Conservation (phyloP, 2,329 filamentous ascomycete genomes). For the Canariomyces notabilis region DNA sequence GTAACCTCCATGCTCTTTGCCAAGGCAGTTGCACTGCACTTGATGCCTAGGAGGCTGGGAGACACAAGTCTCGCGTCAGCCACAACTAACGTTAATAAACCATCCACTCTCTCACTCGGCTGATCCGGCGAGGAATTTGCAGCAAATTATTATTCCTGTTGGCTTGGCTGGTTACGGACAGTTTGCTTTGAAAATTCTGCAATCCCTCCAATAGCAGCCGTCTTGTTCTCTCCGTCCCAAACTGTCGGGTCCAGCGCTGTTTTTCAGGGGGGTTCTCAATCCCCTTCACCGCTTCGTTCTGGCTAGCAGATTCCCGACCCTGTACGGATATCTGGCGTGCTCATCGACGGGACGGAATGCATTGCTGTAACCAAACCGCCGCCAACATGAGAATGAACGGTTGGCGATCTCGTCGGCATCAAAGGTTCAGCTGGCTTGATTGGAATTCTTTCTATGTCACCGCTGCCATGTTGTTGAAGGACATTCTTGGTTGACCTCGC, state of each 20-base stretch:
- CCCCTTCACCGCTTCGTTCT: slow-evolving; percentile 7
- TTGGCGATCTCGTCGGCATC: too few relatives aligned
- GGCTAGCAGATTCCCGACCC: background rate
- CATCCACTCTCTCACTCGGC: too few relatives aligned
- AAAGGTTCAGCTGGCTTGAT: background rate
- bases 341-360: too few relatives aligned
- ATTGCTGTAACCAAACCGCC: too few relatives aligned
- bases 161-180: background rate
- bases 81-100: too few relatives aligned
- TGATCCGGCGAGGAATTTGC: too few relatives aligned
- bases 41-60: too few relatives aligned
- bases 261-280: slow-evolving; percentile 7
- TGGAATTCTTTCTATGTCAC: background rate
- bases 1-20: too few relatives aligned
- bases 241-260: slow-evolving; percentile 20
- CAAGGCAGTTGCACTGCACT: too few relatives aligned
- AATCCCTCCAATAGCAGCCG: slow-evolving; percentile 2
- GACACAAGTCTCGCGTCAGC: too few relatives aligned
- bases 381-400: too few relatives aligned
- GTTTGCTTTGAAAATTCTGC: slow-evolving; percentile 1
- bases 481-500: background rate
- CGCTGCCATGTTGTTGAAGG: background rate
- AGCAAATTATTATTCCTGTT: too few relatives aligned
- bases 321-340: background rate
- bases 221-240: slow-evolving; percentile 14